Base-by-base conservation (phyloP, 257 asterid species). In the Lantana camara region DNA sequence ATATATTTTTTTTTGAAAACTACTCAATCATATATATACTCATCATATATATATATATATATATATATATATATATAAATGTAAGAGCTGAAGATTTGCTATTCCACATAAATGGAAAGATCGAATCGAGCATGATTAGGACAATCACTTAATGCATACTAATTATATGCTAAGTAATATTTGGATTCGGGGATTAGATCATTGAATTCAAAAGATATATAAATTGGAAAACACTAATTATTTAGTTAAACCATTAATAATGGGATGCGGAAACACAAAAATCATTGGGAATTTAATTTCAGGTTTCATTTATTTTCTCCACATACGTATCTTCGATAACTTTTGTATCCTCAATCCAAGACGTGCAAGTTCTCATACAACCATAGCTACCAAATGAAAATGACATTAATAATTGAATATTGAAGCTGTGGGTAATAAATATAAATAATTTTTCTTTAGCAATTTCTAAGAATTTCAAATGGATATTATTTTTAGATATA, bases 251-350 rank as follows among this genome's bases (percentile, higher is more conserved):
- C n/a, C n/a, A n/a, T n/a, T n/a, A 44, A 57, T 55, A 30, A 53
- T 32, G 46, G 68, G 64, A 72, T 35, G 67, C 10, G 67, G 62
- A n/a, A n/a, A n/a, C n/a, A n/a, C n/a, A n/a, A n/a, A n/a, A n/a
- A n/a, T n/a, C n/a, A n/a, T n/a, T n/a, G n/a, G n/a, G n/a, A n/a
- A n/a, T n/a, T n/a, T n/a, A n/a, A n/a, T 55, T 55, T 34, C 24
- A 30, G 44, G 24, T 30, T 52, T 21, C 75, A 61, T 60, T 54
- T 60, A 60, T 52, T 69, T 69, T 69, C 69, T 69, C 75, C 58
- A 61, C 69, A n/a, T 60, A 52, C 15, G 10, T 60, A 32, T 46
- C 2, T 44, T 41, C 6, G 20, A n/a, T 0, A 0, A 22, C 22
- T 5, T 4, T 41, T 66, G 24, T 54, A 53, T 54, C 17, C 34